Percentiles rank a stretch among this genome's conserved stretches.
Conservation (phyloP, 2,329 filamentous ascomycete species). For the Colletotrichum sp. region DNA sequence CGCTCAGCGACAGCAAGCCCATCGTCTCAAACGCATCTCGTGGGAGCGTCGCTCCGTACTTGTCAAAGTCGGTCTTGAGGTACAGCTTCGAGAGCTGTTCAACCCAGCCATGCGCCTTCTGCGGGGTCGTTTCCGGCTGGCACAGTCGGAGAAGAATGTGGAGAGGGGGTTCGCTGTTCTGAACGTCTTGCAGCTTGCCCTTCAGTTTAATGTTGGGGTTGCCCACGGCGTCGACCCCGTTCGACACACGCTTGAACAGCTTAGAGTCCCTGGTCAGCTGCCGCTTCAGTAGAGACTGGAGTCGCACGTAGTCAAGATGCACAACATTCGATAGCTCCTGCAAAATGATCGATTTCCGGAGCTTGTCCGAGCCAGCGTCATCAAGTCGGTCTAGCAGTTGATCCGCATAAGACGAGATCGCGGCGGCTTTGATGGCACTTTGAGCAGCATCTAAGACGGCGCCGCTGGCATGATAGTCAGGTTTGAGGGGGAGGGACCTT, state of each 20-base stretch:
- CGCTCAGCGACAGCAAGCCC: constrained; percentile 40
- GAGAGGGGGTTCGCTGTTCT: constrained; percentile 41
- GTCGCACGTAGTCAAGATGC: constrained; percentile 46
- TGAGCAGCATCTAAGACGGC: constrained; percentile 48
- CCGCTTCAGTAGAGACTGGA: constrained; percentile 44
- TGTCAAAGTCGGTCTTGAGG: constrained; percentile 31
- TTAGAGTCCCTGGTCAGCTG: constrained; percentile 39
- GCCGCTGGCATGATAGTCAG: constrained; percentile 45
- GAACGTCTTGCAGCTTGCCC: constrained; percentile 42
- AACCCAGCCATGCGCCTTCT: constrained; percentile 43
- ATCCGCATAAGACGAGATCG: constrained; percentile 45
- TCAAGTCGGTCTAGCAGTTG: constrained; percentile 40
- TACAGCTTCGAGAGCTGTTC: constrained; percentile 44
- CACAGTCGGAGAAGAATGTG: constrained; percentile 51
- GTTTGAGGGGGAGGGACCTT: constrained; percentile 37
- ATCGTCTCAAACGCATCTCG: constrained; percentile 39
- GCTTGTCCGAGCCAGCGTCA: constrained; percentile 27
- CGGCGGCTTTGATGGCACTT: constrained; percentile 34
- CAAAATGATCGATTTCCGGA: constrained; percentile 37
- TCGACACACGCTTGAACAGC: constrained; percentile 46
- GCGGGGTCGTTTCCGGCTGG: constrained; percentile 36
- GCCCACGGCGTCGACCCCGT: constrained; percentile 32
- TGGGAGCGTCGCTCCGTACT: constrained; percentile 31
- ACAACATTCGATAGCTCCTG: constrained; percentile 52
- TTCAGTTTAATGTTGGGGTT: constrained; percentile 44